These are phyloP conservation scores for Paracamarosporium sp. DNA, from an alignment of 2,329 filamentous ascomycete species.

Conservation along the genomic window DNA sequence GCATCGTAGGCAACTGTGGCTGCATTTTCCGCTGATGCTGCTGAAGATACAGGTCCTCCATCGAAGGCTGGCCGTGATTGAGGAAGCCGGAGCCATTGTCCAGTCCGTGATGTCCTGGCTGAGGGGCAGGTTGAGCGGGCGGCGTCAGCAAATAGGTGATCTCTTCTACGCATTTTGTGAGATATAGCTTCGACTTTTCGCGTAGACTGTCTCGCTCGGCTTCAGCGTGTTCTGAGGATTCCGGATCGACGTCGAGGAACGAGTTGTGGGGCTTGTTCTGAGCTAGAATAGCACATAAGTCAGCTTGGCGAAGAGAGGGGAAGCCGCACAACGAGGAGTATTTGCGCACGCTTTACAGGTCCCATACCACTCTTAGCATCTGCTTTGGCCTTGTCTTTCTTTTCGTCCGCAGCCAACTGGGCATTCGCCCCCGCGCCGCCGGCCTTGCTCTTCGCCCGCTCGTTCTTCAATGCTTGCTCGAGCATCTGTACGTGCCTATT, in stretches of 20 bases:
- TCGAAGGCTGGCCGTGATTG: slow-evolving; percentile 59
- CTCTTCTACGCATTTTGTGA: slow-evolving; percentile 71
- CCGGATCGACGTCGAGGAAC: slow-evolving; percentile 57
- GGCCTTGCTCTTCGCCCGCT: slow-evolving; percentile 72
- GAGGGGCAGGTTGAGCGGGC: slow-evolving; percentile 66
- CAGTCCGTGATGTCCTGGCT: slow-evolving; percentile 45
- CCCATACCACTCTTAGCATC: slow-evolving; percentile 31
- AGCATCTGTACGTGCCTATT: slow-evolving; percentile 91
- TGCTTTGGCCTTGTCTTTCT: slow-evolving; percentile 41
- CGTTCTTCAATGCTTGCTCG: slow-evolving; percentile 85
- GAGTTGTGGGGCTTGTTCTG: slow-evolving; percentile 57
- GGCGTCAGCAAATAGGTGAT: slow-evolving; percentile 72
- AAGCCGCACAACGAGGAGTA: background rate
- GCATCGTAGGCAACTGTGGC: slow-evolving; percentile 47
- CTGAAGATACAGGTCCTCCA: slow-evolving; percentile 67
- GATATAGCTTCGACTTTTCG: slow-evolving; percentile 68
- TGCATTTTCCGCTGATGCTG: slow-evolving; percentile 63
- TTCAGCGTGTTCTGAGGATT: slow-evolving; percentile 52
- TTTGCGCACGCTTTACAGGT: slow-evolving; percentile 34
- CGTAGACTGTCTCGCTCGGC: slow-evolving; percentile 64
- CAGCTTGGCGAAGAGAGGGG: slow-evolving; percentile 17
- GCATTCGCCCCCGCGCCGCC: slow-evolving; percentile 59
- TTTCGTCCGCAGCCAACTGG: slow-evolving; percentile 51
- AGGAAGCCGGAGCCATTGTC: slow-evolving; percentile 49
- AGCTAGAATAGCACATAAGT: slow-evolving; percentile 45